Base-by-base conservation (phyloP, 164 flowering plant species). In the Protea cynaroides region DNA sequence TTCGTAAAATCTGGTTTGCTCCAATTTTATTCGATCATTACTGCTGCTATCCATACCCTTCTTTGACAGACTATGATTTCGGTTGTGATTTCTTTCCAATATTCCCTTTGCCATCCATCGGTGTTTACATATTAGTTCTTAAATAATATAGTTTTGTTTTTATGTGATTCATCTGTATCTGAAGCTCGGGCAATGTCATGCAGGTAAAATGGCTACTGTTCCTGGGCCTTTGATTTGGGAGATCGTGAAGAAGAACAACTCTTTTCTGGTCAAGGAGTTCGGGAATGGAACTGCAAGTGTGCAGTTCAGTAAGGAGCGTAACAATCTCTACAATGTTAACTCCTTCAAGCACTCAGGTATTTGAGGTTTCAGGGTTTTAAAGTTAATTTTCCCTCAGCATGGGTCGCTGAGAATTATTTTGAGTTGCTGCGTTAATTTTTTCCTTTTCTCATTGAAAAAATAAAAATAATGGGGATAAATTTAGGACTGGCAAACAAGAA, bases 221-320 rank as follows among this genome's bases (percentile, higher is more conserved):
- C 96, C 94, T 22, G 93, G 88, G 55, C 81, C 81, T 64, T 70
- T 93, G 83, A 70, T 93, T 1, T 93, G 98, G 98, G 94, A 90
- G 85, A 83, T 92, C 56, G 97, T 92, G 75, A 92, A 88, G 89
- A 92, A 72, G 79, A 92, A 92, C 84, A 90, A 83, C 77, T 80
- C 75, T 1, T 90, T 92, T 54, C 78, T 90, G 59, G 88, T 88
- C 65, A 92, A 88, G 83, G 76, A 92, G 81, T 90, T 90, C 61
- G 96, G 96, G 0, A 83, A 84, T 65, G 89, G 93, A 2, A 73
- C 71, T 56, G 82, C 82, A 2, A 70, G 72, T 56, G 82, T 88
- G 14, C 81, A 75, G 81, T 90, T 92, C 78, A 92, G 90, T 76
- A 88, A 80, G 62, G 98, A 89, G 75, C 69, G 70, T 64, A 90